A percentile compares a stretch with the other conserved stretches of the same genome.
phyloP scores from a whole-genome alignment of 257 asterid species.

The Ocimum tenuiflorum region DNA sequence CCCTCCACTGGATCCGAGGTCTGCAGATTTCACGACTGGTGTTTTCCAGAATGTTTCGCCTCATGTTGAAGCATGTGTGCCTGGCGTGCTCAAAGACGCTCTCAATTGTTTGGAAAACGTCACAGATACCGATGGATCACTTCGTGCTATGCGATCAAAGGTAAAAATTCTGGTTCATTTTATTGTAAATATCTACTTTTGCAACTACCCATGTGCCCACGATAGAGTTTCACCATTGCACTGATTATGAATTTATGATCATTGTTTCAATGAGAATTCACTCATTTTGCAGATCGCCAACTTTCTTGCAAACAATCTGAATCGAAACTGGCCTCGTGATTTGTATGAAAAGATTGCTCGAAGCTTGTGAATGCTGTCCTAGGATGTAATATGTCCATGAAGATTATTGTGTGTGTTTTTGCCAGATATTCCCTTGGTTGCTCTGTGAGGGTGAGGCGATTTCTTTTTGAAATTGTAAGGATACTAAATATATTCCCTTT shows the following conservation, averaged over 20 bases:
- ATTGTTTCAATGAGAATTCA: background rate
- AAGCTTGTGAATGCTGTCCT: slow-evolving; percentile 46
- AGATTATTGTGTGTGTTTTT: no score
- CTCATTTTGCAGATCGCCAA: slow-evolving; percentile 66
- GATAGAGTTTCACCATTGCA: no score
- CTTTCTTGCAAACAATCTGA: slow-evolving; percentile 78
- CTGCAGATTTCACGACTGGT: slow-evolving; percentile 47
- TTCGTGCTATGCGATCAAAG: slow-evolving; percentile 84
- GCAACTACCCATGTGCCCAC: no score
- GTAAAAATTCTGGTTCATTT: slow-evolving; percentile 24
- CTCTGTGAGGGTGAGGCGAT: background rate
- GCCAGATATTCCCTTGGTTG: no score
- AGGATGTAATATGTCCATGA: slow-evolving; percentile 7
- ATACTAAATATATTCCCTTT: no score
- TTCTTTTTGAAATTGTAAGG: no score
- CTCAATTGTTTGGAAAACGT: slow-evolving; percentile 76
- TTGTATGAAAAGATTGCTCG: slow-evolving; percentile 82
- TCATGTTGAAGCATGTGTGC: slow-evolving; percentile 87
- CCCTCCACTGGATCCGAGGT: slow-evolving; percentile 82
- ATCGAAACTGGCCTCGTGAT: slow-evolving; percentile 90
- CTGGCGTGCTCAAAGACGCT: slow-evolving; percentile 79
- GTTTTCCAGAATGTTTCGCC: slow-evolving; percentile 58
- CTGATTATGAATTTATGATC: no score
- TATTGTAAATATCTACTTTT: background rate
- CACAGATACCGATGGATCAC: slow-evolving; percentile 81